Evolutionary conservation across 2,329 filamentous ascomycete genomes (phyloP), one percentile per base, ranked within the genome.

Genomic region (Stachybotrys chartarum): DNA sequence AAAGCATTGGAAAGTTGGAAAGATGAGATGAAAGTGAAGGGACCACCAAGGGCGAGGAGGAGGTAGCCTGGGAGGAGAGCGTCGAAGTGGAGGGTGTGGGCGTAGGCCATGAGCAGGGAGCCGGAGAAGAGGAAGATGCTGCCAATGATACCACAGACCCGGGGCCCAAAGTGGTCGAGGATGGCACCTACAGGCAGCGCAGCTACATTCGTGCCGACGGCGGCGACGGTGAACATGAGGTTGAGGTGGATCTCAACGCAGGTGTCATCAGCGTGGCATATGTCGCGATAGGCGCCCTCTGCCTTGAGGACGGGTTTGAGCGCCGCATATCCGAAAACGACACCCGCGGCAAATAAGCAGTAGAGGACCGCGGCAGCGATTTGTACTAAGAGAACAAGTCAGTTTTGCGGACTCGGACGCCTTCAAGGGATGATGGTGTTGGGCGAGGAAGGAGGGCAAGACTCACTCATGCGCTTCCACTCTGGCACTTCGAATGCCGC

Each of bases 211-310:
- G 91, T 95, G 7, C 83, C 88, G 10, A 96, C 91, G 14, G 91
- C 91, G 12, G 91, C 91, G 46, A 91, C 81, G 6, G 91, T 95
- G 76, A 96, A 96, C 89, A 96, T 96, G 61, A 96, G 76, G 69
- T 96, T 96, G 55, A 96, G 79, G 57, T 78, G 79, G 54, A 85
- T 82, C 56, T 70, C 68, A 48, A 82, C 56, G 77, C 72, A 66
- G 70, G 81, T n/a, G 69, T 64, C 64, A 53, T 59, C 66, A 44
- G 66, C 66, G 47, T 67, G 59, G 66, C 90, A 94, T 39, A 78
- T 71, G 52, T 88, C 78, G 46, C 76, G 76, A 68, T 91, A 93
- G 10, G 89, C 86, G 3, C 85, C 85, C 67, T 91, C 86, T 12
- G 77, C 72, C 58, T 92, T 87, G 30, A 95, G 76, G 8, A 94